A percentile compares a stretch with the other conserved stretches of the same genome.
These are phyloP conservation scores for Piromyces sp. DNA, from an alignment of 192 early-diverging fungal genomes.

Conservation along the genomic window DNA sequence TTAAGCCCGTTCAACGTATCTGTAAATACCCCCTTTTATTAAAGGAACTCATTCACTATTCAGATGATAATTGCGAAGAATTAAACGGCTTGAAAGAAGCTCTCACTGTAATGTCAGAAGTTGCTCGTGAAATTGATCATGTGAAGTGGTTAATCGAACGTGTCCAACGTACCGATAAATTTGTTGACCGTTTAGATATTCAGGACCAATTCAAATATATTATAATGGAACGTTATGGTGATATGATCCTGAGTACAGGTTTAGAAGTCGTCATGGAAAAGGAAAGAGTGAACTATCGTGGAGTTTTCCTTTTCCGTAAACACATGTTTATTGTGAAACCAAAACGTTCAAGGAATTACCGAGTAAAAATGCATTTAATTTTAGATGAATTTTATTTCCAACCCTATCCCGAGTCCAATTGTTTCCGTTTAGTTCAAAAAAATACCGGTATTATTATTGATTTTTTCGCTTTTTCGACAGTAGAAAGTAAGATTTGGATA, in stretches of 20 bases:
- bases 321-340: background rate
- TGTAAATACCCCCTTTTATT: background rate
- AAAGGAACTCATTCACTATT: background rate
- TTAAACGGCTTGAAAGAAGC: background rate
- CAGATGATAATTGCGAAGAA: background rate
- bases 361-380: background rate
- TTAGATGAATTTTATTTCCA: background rate
- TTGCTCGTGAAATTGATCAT: background rate
- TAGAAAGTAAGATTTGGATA: background rate
- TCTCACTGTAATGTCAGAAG: background rate
- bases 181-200: background rate
- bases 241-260: background rate
- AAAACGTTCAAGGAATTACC: background rate
- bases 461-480: background rate
- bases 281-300: background rate
- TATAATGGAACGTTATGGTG: background rate
- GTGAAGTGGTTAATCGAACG: background rate
- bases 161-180: background rate
- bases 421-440: background rate
- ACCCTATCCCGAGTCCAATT: background rate
- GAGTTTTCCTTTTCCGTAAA: background rate
- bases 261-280: background rate
- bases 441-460: background rate
- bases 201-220: background rate
- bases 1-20: background rate